phyloP scores from a whole-genome alignment of 2,329 filamentous ascomycete species.

The Didymella glomerata region DNA sequence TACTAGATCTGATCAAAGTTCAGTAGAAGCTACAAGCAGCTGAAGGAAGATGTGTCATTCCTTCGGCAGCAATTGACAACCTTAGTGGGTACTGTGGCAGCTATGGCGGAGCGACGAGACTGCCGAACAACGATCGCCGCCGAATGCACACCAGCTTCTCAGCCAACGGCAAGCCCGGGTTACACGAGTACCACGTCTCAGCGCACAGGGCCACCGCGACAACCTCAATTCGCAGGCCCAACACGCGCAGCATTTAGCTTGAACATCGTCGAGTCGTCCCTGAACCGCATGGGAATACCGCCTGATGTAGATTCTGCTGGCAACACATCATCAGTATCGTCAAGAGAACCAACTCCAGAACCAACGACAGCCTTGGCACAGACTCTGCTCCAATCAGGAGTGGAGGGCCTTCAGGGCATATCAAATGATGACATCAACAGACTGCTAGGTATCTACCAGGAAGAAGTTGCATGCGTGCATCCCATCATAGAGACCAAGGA shows the following conservation, averaged over 20 bases:
- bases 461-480: constrained; percentile 29
- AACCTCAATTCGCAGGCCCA: constrained; percentile 33
- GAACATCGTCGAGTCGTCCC: constrained; percentile 31
- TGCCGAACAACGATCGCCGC: neutral
- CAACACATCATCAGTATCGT: constrained; percentile 20
- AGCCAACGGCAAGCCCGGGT: constrained; percentile 17
- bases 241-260: constrained; percentile 33
- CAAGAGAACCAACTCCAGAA: constrained; percentile 24
- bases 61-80: constrained; percentile 26
- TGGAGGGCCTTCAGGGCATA: constrained; percentile 17
- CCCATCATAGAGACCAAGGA: constrained; percentile 29
- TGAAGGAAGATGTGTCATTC: constrained; percentile 25
- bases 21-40: constrained; percentile 18
- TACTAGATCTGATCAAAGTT: neutral
- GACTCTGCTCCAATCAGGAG: constrained; percentile 1
- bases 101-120: constrained; percentile 16
- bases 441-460: constrained; percentile 29
- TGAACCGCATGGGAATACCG: constrained; percentile 27
- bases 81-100: constrained; percentile 21
- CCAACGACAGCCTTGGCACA: constrained; percentile 1
- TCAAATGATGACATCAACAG: constrained; percentile 22
- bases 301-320: constrained; percentile 8
- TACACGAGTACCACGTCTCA: constrained; percentile 17
- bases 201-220: constrained; percentile 13
- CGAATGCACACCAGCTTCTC: constrained; percentile 9